A percentile compares a stretch with the other conserved stretches of the same genome.
Evolutionary conservation across 805 yeast genomes (phyloP).

Genomic region (Candida oleophila): DNA sequence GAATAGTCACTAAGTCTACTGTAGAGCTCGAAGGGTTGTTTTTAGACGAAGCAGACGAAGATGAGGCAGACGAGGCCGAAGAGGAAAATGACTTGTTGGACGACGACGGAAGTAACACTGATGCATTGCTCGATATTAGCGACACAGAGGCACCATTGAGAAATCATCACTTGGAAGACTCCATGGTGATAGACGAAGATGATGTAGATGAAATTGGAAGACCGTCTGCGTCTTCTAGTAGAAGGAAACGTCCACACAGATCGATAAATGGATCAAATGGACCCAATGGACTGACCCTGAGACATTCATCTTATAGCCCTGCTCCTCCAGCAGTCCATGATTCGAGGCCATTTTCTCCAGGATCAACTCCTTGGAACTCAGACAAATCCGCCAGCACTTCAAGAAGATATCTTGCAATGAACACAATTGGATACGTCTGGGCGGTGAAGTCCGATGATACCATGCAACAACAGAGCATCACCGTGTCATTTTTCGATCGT

Average conservation of each 20-base stretch:
- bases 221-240: slow-evolving; percentile 11
- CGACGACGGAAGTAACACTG: slow-evolving; percentile 58
- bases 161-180: slow-evolving; percentile 27
- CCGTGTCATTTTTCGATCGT: slow-evolving; percentile 83
- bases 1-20: slow-evolving; percentile 11
- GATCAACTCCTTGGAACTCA: slow-evolving; percentile 76
- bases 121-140: slow-evolving; percentile 49
- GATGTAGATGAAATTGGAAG: slow-evolving; percentile 17
- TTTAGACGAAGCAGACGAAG: slow-evolving; percentile 28
- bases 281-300: slow-evolving; percentile 2
- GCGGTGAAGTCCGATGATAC: slow-evolving; percentile 48
- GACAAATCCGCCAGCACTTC: slow-evolving; percentile 17
- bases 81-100: slow-evolving; percentile 6
- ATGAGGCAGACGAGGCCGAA: slow-evolving; percentile 19
- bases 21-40: slow-evolving; percentile 11
- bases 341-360: slow-evolving; percentile 74
- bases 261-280: slow-evolving; percentile 9
- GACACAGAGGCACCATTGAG: slow-evolving; percentile 5
- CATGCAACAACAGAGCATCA: slow-evolving; percentile 57
- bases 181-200: slow-evolving; percentile 35
- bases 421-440: slow-evolving; percentile 79
- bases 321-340: not conserved
- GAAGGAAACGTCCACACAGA: slow-evolving; percentile 20
- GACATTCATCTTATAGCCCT: slow-evolving; percentile 8
- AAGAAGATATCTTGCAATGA: slow-evolving; percentile 79